Evolutionary conservation across 495 filamentous ascomycete genomes (phyloP).

Genomic region (Penicillium odoratum): DNA sequence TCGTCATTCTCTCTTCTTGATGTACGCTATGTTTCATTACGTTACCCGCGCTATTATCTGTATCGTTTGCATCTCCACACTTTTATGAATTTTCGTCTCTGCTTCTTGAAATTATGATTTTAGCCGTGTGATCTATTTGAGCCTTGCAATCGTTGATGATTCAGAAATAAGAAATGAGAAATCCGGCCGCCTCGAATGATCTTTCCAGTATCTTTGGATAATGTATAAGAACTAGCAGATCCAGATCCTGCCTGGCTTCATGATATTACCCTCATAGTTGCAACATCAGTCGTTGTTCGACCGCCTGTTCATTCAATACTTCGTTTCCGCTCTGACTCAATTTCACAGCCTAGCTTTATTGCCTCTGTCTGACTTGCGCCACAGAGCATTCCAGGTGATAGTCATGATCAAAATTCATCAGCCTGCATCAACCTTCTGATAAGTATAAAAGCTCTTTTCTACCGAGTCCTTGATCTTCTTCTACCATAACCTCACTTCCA

Average conservation of each 20-base stretch:
- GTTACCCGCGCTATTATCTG: slow-evolving; percentile 16
- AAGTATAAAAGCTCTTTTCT: neutral
- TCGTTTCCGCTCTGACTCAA: no score
- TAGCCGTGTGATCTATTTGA: neutral
- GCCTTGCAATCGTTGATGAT: slow-evolving; percentile 23
- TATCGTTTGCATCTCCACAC: slow-evolving; percentile 15
- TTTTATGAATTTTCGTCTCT: slow-evolving; percentile 19
- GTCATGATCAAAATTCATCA: neutral
- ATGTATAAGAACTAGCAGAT: no score
- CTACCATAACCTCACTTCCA: neutral
- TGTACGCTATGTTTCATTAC: neutral
- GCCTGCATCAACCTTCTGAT: neutral
- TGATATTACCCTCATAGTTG: neutral
- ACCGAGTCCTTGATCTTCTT: neutral
- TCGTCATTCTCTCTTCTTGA: slow-evolving; percentile 17
- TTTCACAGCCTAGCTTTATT: no score
- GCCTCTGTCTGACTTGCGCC: no score
- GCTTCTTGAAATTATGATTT: slow-evolving; percentile 10
- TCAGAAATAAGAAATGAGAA: slow-evolving; percentile 40
- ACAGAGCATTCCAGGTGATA: neutral
- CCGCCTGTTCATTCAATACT: no score
- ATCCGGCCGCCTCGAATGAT: slow-evolving; percentile 46
- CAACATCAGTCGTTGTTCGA: no score
- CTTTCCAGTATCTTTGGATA: neutral
- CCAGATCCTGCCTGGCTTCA: neutral